Conservation (phyloP, 495 filamentous ascomycete species). For the Aspergillus incahuasiensis region DNA sequence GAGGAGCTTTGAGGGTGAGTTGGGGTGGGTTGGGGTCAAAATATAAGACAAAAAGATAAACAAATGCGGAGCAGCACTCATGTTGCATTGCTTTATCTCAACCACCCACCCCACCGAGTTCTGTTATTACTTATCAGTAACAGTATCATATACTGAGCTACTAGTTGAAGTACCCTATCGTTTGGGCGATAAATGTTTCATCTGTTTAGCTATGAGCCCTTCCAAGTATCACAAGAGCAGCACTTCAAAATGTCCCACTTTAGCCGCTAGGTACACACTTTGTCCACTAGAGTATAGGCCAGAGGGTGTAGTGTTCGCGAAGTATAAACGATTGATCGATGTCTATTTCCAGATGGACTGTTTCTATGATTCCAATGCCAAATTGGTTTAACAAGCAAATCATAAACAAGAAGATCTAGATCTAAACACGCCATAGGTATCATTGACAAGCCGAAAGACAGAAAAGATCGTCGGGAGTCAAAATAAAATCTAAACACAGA, state of each 20-base stretch:
- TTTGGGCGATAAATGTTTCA: too few relatives aligned
- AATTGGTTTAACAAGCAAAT: constrained; percentile 10
- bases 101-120: background rate
- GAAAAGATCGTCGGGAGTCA: background rate
- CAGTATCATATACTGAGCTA: too few relatives aligned
- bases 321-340: background rate
- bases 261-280: too few relatives aligned
- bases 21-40: background rate
- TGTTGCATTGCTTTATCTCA: background rate
- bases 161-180: too few relatives aligned
- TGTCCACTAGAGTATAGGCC: too few relatives aligned
- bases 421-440: constrained; percentile 20
- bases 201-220: too few relatives aligned
- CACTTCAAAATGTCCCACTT: too few relatives aligned
- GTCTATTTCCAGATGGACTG: background rate
- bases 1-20: background rate
- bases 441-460: constrained; percentile 1
- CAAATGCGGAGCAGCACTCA: background rate
- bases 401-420: constrained; percentile 11
- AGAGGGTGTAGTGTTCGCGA: background rate
- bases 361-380: constrained; percentile 12
- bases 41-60: background rate
- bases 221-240: too few relatives aligned
- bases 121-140: background rate
- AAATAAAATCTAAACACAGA: constrained; percentile 1